Conservation (phyloP, 768 basidiomycete genomes). For the Hydnomerulius pinastri region DNA sequence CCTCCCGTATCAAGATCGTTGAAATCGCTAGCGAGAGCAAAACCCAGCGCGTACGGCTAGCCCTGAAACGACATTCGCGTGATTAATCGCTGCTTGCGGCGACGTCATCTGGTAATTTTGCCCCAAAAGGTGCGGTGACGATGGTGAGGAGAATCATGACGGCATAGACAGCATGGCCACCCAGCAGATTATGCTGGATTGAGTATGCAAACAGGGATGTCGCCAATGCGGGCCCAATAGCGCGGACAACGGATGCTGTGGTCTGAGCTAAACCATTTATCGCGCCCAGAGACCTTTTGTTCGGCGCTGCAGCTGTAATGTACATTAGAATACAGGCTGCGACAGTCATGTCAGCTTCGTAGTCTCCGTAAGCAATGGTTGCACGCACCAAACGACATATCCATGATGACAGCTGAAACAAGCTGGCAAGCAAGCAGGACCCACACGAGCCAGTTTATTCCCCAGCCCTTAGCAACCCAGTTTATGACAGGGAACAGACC, state of each 20-base stretch:
- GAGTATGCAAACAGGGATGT: conserved; percentile 42
- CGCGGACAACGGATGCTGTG: conserved; percentile 32
- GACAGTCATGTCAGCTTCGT: no score
- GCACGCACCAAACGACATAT: conserved; percentile 38
- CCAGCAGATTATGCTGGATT: conserved; percentile 34
- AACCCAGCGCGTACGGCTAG: no score
- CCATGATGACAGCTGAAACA: conserved; percentile 18
- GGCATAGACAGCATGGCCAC: conserved; percentile 38
- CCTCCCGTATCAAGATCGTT: no score
- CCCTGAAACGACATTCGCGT: no score
- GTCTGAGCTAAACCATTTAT: conserved; percentile 55
- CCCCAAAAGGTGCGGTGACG: conserved; percentile 19
- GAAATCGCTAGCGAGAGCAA: no score
- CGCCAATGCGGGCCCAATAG: conserved; percentile 34
- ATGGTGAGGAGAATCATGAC: conserved; percentile 21
- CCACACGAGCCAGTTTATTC: conserved; percentile 29
- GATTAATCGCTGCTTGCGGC: no score
- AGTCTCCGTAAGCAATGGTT: no score
- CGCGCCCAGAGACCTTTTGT: conserved; percentile 65
- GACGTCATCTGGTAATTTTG: conserved; percentile 24
- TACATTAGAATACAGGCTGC: conserved; percentile 37
- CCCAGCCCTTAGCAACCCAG: conserved; percentile 26
- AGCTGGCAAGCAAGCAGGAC: conserved; percentile 27
- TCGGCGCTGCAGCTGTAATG: conserved; percentile 66
- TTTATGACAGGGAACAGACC: conserved; percentile 33